Conservation (phyloP, 352 stramenopile species). For the Globisporangium recalcitrans region DNA sequence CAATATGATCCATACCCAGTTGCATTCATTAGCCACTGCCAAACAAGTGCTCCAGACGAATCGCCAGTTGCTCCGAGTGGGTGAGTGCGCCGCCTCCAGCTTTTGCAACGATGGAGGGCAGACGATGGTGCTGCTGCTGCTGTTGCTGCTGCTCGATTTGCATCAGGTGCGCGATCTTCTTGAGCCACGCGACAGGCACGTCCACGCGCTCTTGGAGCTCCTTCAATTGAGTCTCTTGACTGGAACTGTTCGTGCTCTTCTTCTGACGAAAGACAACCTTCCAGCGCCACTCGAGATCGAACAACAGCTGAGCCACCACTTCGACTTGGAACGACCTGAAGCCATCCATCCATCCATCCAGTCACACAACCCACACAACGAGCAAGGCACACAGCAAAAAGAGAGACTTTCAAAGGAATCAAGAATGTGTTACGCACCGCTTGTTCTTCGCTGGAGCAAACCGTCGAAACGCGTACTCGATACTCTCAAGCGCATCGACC, state of each 20-base stretch:
- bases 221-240: not conserved
- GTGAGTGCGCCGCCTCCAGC: no score
- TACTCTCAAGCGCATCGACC: conserved; percentile 36
- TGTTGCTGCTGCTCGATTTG: conserved; percentile 27
- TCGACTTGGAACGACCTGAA: conserved; percentile 49
- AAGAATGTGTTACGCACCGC: conserved; percentile 27
- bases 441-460: conserved; percentile 36
- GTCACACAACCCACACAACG: not conserved
- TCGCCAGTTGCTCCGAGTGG: conserved; percentile 2
- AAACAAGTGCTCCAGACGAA: conserved; percentile 2
- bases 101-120: not conserved
- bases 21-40: not conserved
- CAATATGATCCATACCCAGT: not conserved
- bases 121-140: not conserved
- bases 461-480: conserved; percentile 58
- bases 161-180: conserved; percentile 53
- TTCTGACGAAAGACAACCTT: not conserved
- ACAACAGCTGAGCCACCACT: conserved; percentile 36
- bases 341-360: not conserved
- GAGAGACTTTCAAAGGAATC: no score
- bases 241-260: not conserved
- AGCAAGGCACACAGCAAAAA: not conserved
- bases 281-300: conserved; percentile 50
- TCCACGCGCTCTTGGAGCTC: conserved; percentile 12
- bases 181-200: conserved; percentile 31